Conservation (phyloP, 306 rosid species). For the Vigna unguiculata region DNA sequence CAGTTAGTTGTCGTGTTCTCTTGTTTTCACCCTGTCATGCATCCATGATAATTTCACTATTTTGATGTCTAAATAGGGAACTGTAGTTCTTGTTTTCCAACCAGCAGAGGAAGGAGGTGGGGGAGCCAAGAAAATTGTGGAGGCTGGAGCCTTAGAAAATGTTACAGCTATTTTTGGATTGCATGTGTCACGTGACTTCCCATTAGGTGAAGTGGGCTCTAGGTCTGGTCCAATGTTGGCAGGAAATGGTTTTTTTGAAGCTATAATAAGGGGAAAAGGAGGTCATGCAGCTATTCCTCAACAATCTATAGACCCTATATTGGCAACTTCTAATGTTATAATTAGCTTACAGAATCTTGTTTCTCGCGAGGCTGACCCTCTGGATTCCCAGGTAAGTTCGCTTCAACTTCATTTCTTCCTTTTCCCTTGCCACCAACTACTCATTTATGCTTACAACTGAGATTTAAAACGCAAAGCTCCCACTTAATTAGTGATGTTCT, state of each 20-base stretch:
- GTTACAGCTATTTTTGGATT: constrained; percentile 80
- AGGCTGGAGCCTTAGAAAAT: constrained; percentile 66
- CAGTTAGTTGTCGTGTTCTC: neutral
- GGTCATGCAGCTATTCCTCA: constrained; percentile 95
- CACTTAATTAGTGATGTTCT: neutral
- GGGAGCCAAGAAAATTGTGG: constrained; percentile 71
- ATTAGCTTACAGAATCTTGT: constrained; percentile 85
- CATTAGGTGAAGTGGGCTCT: constrained; percentile 65
- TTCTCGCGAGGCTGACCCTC: constrained; percentile 89
- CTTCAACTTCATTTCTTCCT: neutral
- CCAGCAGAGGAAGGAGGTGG: constrained; percentile 95
- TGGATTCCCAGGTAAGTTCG: constrained; percentile 67
- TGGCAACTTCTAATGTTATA: constrained; percentile 84
- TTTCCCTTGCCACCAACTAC: neutral
- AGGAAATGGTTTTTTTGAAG: constrained; percentile 82
- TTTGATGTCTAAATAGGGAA: constrained; percentile 63
- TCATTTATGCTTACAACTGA: neutral
- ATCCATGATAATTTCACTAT: constrained; percentile 18
- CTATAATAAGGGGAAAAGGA: constrained; percentile 76
- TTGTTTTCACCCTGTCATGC: neutral
- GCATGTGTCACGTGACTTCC: constrained; percentile 58
- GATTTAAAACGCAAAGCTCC: constrained; percentile 1
- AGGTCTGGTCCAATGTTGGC: constrained; percentile 74
- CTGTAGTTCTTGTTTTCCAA: constrained; percentile 87
- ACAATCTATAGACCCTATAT: constrained; percentile 76